Conservation (phyloP, 2,329 filamentous ascomycete species). For the Colletotrichum theobromicola region DNA sequence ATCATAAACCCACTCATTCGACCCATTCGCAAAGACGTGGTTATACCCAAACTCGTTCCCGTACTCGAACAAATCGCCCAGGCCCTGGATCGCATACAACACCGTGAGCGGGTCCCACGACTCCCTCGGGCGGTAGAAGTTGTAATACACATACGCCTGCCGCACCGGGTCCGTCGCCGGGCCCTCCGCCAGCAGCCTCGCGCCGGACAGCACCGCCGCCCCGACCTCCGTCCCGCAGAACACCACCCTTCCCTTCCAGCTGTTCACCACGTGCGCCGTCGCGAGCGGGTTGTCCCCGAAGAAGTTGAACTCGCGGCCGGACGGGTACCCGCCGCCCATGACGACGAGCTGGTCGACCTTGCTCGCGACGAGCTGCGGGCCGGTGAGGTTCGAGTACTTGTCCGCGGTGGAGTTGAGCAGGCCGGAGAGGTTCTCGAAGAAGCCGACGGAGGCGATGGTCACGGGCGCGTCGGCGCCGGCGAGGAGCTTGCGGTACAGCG, state of each 20-base stretch:
- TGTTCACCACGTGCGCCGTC: slow-evolving; percentile 49
- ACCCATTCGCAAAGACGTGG: slow-evolving; percentile 40
- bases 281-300: slow-evolving; percentile 40
- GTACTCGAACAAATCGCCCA: slow-evolving; percentile 39
- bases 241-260: slow-evolving; percentile 44
- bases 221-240: slow-evolving; percentile 52
- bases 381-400: slow-evolving; percentile 39
- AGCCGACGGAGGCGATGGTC: slow-evolving; percentile 50
- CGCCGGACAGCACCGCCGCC: slow-evolving; percentile 43
- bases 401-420: slow-evolving; percentile 51
- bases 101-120: slow-evolving; percentile 50
- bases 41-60: slow-evolving; percentile 46
- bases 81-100: slow-evolving; percentile 42
- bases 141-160: slow-evolving; percentile 45
- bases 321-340: slow-evolving; percentile 57
- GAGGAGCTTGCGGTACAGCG: slow-evolving; percentile 49
- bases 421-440: slow-evolving; percentile 51
- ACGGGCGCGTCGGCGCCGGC: slow-evolving; percentile 46
- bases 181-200: slow-evolving; percentile 34
- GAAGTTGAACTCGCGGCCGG: slow-evolving; percentile 55
- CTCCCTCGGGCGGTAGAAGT: slow-evolving; percentile 34
- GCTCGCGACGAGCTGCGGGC: slow-evolving; percentile 41
- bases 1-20: slow-evolving; percentile 49
- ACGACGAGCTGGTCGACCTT: slow-evolving; percentile 56
- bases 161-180: slow-evolving; percentile 38